Base-by-base conservation (phyloP, 1,284 basidiomycete species). In the Amylostereum chailletii region DNA sequence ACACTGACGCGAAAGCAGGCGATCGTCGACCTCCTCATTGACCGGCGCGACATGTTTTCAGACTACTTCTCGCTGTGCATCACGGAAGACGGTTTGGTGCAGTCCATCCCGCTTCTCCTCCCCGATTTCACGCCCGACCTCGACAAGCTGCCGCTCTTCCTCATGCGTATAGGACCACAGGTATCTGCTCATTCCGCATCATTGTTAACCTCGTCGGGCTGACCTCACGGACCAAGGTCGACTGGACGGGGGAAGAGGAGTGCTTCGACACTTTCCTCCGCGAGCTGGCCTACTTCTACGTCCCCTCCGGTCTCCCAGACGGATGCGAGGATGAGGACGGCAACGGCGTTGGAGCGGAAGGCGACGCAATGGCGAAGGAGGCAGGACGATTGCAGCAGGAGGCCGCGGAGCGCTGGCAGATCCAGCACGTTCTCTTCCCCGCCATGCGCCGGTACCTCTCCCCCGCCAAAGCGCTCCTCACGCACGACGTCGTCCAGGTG, bases 31-130 rank as follows among this genome's bases (percentile, higher is more conserved):
- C 76, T 76, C 7, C 62, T 90, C 5, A 69, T 79, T 50, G 58
- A 66, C 1, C 77, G 79, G 10, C 76, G 86, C 3, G 87, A 87
- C 8, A 97, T 99, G 94, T 70, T 99, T 1, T 71, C 81, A 6
- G 95, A 98, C 59, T 98, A 99, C 67, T 99, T 98, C 61, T 87
- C 83, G 0, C 64, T 99, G 26, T 65, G 70, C 37, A 83, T 97
- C 50, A 74, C 76, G 2, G 68, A 73, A 0, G 67, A 77, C 0
- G 91, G 90, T 0, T 64, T 72, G 8, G 69, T 98, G 3, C 76
- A 85, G 53, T 81, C 77, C 47, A 62, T 99, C 4, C 96, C 96
- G 0, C 71, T 92, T 41, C 68, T 99, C 2, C 71, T 98, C 34
- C 78, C 81, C 43, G 89, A 87, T 39, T 95, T 91, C 60, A 87